Conservation (phyloP, 1,284 basidiomycete species). For the Inonotus hispidus region DNA sequence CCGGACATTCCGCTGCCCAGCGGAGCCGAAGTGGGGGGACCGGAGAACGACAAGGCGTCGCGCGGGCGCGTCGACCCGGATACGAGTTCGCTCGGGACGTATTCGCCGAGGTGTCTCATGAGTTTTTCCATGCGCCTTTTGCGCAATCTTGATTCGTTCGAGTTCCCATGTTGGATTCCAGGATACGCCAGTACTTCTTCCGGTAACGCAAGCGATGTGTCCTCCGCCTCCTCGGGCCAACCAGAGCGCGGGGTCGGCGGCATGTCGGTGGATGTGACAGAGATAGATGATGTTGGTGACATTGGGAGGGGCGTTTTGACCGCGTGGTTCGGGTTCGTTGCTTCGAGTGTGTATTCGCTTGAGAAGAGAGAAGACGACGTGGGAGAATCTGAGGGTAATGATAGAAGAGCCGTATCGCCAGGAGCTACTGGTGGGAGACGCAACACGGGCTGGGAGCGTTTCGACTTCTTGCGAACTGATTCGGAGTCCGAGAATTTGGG, state of each 20-base stretch:
- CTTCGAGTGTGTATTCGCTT: background rate
- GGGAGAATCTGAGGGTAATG: background rate
- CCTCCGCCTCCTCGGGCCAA: background rate
- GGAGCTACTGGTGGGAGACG: conserved; percentile 7
- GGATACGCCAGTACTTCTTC: background rate
- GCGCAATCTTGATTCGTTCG: conserved; percentile 9
- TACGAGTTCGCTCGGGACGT: conserved; percentile 16
- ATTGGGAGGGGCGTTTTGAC: background rate
- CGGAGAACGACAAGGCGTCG: background rate
- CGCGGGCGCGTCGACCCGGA: background rate
- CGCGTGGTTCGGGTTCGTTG: background rate
- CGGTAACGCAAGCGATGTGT: background rate
- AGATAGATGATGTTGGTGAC: conserved; percentile 1
- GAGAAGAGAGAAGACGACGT: background rate
- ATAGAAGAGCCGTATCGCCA: background rate
- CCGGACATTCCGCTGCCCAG: background rate
- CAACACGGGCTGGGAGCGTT: conserved; percentile 10
- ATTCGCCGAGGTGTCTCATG: conserved; percentile 18
- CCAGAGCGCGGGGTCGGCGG: background rate
- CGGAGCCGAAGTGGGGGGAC: background rate
- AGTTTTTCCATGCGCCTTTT: conserved; percentile 18
- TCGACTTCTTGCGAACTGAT: background rate
- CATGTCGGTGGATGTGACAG: background rate
- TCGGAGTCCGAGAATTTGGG: background rate
- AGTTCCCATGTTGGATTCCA: background rate